Evolutionary conservation across 352 stramenopile species (phyloP).

Genomic region (Globisporangium acanthophoron): DNA sequence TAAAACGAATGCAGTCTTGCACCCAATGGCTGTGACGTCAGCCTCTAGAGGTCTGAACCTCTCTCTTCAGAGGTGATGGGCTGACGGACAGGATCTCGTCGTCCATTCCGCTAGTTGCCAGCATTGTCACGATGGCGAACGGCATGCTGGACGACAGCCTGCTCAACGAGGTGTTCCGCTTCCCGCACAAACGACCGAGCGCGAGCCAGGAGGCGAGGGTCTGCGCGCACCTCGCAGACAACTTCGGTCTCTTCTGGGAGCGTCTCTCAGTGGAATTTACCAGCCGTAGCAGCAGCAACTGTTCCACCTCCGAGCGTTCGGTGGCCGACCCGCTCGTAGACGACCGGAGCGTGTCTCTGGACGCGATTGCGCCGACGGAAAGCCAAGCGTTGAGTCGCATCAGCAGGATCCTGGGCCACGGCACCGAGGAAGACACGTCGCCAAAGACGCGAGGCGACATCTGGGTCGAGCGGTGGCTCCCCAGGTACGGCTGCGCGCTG

Average conservation of each 20-base stretch:
- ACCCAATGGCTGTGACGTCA: too few species aligned
- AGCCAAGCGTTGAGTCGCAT: slow-evolving; percentile 8
- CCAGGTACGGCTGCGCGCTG: slow-evolving; percentile 36
- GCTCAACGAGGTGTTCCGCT: slow-evolving; percentile 35
- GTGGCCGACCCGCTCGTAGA: slow-evolving; percentile 12
- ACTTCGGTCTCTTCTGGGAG: slow-evolving; percentile 15
- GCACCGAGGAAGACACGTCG: too few species aligned
- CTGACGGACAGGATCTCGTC: too few species aligned
- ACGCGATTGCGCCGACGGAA: slow-evolving; percentile 16
- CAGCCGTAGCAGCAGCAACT: too few species aligned
- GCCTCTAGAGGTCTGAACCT: too few species aligned
- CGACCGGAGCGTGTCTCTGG: slow-evolving; percentile 19
- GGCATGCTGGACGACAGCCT: slow-evolving; percentile 2
- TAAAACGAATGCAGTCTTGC: too few species aligned
- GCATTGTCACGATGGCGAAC: too few species aligned
- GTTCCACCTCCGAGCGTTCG: slow-evolving; percentile 6
- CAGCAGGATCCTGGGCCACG: too few species aligned
- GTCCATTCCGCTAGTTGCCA: too few species aligned
- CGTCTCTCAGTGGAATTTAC: neutral
- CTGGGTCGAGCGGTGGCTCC: slow-evolving; percentile 35
- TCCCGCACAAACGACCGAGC: slow-evolving; percentile 35
- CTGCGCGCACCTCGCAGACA: slow-evolving; percentile 16
- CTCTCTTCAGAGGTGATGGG: too few species aligned
- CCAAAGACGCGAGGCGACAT: slow-evolving; percentile 12
- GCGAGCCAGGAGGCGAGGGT: slow-evolving; percentile 16